Evolutionary conservation across 148 eudicot species (phyloP).

Genomic region (Rheum nobile): DNA sequence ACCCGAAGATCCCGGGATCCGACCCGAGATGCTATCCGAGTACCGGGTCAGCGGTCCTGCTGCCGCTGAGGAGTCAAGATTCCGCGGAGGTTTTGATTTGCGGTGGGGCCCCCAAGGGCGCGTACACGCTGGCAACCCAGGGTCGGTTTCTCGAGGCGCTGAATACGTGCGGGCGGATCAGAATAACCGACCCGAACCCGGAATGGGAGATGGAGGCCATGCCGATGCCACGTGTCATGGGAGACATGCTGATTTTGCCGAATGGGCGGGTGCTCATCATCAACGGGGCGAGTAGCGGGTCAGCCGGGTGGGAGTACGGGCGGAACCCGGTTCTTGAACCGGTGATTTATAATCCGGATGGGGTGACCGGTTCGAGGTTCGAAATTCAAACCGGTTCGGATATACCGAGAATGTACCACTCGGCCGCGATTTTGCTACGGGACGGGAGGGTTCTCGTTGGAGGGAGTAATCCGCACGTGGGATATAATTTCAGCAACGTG

Average conservation of each 20-base stretch:
- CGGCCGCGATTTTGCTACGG: constrained; percentile 46
- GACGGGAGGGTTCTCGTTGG: constrained; percentile 79
- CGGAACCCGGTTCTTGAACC: constrained; percentile 51
- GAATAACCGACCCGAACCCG: constrained; percentile 32
- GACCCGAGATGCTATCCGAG: constrained; percentile 63
- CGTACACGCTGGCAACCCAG: constrained; percentile 25
- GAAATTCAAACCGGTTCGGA: constrained; percentile 29
- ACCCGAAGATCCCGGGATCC: constrained; percentile 46
- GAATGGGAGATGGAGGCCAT: constrained; percentile 55
- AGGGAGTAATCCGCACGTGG: constrained; percentile 70
- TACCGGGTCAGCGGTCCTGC: constrained; percentile 61
- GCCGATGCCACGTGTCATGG: constrained; percentile 81
- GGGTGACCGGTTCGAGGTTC: constrained; percentile 27
- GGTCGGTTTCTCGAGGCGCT: constrained; percentile 32
- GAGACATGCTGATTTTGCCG: constrained; percentile 70
- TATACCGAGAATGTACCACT: constrained; percentile 67
- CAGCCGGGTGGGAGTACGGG: constrained; percentile 87
- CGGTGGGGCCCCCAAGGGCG: constrained; percentile 54
- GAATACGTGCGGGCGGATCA: constrained; percentile 40
- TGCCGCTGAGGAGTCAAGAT: constrained; percentile 28
- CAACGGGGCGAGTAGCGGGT: constrained; percentile 60
- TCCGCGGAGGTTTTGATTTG: constrained; percentile 62
- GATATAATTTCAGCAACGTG: constrained; percentile 46
- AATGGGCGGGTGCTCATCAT: constrained; percentile 51
- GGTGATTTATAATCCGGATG: constrained; percentile 29